phyloP scores from a whole-genome alignment of 805 yeast genomes.

The Candida yuanshanica region DNA sequence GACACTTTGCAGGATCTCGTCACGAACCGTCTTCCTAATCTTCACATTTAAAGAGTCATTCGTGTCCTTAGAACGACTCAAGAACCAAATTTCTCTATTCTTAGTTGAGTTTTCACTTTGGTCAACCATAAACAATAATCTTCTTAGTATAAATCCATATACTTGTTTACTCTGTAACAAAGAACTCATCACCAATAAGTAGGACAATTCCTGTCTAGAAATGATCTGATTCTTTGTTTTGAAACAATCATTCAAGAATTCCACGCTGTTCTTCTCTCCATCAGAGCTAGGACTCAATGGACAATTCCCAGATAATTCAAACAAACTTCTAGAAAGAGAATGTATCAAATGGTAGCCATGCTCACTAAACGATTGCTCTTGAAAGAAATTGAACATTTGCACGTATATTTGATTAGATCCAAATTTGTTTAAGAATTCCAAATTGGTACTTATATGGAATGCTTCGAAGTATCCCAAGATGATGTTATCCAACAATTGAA shows the following conservation, averaged over 20 bases:
- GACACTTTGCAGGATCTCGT: not conserved
- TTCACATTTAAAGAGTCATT: not conserved
- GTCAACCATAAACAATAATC: slow-evolving; percentile 7
- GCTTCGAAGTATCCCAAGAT: slow-evolving; percentile 1
- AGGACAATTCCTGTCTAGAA: not conserved
- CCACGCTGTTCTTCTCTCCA: not conserved
- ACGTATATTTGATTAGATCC: not conserved
- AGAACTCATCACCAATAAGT: not conserved
- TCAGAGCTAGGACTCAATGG: no score
- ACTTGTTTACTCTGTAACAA: slow-evolving; percentile 6
- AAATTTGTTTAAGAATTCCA: not conserved
- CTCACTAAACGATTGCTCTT: not conserved
- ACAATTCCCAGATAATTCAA: not conserved
- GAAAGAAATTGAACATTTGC: not conserved
- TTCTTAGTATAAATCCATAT: slow-evolving; percentile 5
- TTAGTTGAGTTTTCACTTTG: not conserved
- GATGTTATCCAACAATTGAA: not conserved
- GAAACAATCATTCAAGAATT: not conserved
- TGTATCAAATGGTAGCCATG: not conserved
- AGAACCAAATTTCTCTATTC: not conserved
- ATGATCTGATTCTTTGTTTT: not conserved
- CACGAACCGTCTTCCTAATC: not conserved
- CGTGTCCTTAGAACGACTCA: not conserved
- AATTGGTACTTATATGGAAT: not conserved
- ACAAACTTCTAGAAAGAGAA: not conserved